These are phyloP conservation scores for Breynia disticha DNA, from an alignment of 441 rosid species.

Conservation along the genomic window DNA sequence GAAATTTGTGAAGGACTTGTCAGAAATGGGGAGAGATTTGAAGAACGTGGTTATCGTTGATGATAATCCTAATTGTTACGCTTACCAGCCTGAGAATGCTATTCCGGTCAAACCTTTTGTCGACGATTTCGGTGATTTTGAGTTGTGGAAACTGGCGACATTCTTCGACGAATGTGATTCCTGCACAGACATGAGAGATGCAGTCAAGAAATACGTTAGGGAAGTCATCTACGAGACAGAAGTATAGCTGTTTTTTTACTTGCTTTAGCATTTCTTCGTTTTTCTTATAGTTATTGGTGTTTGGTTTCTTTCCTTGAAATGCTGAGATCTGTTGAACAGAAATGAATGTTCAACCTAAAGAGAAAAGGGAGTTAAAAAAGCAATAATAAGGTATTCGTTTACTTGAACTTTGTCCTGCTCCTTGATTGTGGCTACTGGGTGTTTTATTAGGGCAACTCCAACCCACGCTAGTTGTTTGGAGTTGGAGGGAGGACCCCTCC, in stretches of 20 bases:
- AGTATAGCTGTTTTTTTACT: neutral
- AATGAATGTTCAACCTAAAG: too few species aligned
- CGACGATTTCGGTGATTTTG: slow-evolving; percentile 43
- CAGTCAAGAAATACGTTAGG: slow-evolving; percentile 39
- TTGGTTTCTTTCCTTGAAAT: too few species aligned
- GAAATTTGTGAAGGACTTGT: slow-evolving; percentile 60
- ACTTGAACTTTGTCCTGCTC: too few species aligned
- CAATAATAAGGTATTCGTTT: too few species aligned
- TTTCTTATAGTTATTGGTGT: too few species aligned
- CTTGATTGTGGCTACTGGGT: too few species aligned
- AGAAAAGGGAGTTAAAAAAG: too few species aligned
- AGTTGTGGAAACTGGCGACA: slow-evolving; percentile 39
- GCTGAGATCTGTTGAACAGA: too few species aligned
- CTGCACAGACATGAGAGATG: slow-evolving; percentile 63
- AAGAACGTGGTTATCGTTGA: slow-evolving; percentile 50
- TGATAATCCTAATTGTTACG: slow-evolving; percentile 63
- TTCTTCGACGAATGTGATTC: slow-evolving; percentile 45
- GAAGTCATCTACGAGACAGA: neutral
- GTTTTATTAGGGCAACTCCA: too few species aligned
- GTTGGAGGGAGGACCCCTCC: too few species aligned
- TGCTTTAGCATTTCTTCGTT: neutral
- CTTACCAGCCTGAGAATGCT: slow-evolving; percentile 69
- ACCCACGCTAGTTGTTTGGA: too few species aligned
- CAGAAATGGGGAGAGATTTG: slow-evolving; percentile 48
- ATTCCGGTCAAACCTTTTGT: slow-evolving; percentile 53